Evolutionary conservation across 202 grass and related monocot genomes (phyloP).

Genomic region (Dendrocalamus latiflorus): DNA sequence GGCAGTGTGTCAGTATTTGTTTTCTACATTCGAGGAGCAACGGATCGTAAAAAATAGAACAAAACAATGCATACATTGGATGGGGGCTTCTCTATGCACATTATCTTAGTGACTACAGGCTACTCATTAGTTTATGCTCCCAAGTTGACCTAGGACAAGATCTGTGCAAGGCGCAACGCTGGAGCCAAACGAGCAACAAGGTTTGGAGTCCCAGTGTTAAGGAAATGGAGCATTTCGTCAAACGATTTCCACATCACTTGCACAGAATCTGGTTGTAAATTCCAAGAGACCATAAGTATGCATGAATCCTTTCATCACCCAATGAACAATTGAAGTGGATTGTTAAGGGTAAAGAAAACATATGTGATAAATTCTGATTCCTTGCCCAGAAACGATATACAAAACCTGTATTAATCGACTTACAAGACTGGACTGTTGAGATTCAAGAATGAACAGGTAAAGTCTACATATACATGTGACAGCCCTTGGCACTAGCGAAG

Average conservation of each 20-base stretch:
- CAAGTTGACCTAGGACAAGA: not conserved
- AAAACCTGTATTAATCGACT: not conserved
- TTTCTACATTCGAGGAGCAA: not conserved
- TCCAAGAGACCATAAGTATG: not conserved
- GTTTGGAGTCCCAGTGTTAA: too few relatives aligned
- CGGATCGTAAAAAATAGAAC: not conserved
- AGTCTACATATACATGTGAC: not conserved
- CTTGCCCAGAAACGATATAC: not conserved
- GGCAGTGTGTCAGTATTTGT: not conserved
- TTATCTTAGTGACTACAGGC: not conserved
- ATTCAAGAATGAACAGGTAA: conserved; percentile 15
- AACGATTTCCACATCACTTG: not conserved
- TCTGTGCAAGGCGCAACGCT: not conserved
- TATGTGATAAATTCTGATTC: not conserved
- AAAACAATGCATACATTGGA: not conserved
- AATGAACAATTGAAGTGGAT: not conserved
- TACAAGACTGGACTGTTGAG: not conserved
- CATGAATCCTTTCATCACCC: not conserved
- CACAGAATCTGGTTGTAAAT: not conserved
- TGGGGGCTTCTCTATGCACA: not conserved
- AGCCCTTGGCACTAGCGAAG: not conserved
- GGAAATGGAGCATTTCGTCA: not conserved
- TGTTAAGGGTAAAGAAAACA: not conserved
- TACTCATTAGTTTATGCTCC: not conserved
- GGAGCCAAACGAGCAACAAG: not conserved